Conservation (phyloP, 2,329 filamentous ascomycete genomes). For the Neonectria ditissima region DNA sequence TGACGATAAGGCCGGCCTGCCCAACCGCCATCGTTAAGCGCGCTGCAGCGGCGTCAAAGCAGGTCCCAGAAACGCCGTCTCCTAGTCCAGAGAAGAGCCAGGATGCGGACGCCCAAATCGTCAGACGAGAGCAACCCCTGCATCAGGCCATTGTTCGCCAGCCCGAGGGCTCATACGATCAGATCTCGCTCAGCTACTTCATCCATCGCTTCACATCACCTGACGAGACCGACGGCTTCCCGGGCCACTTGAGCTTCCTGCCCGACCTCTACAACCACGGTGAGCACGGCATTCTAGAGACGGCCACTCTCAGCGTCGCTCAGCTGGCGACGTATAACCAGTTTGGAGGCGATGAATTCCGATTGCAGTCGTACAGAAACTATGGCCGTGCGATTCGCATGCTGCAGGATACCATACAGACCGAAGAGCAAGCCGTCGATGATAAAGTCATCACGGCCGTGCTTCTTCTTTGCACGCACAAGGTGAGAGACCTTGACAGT, state of each 20-base stretch:
- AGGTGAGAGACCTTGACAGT: conserved; percentile 25
- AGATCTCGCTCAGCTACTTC: conserved; percentile 50
- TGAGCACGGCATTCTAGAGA: conserved; percentile 45
- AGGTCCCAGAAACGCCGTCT: background rate
- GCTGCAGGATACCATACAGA: conserved; percentile 45
- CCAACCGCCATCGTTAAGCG: too few relatives aligned
- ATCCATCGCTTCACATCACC: conserved; percentile 50
- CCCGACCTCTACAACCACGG: conserved; percentile 45
- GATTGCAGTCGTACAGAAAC: conserved; percentile 45
- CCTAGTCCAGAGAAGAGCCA: background rate
- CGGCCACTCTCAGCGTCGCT: conserved; percentile 49
- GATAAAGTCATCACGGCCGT: conserved; percentile 49
- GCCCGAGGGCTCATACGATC: conserved; percentile 36
- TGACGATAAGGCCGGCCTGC: too few relatives aligned
- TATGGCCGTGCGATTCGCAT: conserved; percentile 45
- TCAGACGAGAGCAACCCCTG: background rate
- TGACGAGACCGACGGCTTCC: conserved; percentile 44
- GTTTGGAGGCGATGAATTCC: conserved; percentile 45
- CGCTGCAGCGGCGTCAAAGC: background rate
- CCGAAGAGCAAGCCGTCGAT: conserved; percentile 41
- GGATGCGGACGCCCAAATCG: background rate
- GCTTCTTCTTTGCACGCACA: conserved; percentile 47
- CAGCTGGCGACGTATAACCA: conserved; percentile 51
- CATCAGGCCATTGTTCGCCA: conserved; percentile 26
- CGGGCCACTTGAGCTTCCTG: conserved; percentile 50